Base-by-base conservation (phyloP, 352 stramenopile species). In the Phytopythium mirpurense region DNA sequence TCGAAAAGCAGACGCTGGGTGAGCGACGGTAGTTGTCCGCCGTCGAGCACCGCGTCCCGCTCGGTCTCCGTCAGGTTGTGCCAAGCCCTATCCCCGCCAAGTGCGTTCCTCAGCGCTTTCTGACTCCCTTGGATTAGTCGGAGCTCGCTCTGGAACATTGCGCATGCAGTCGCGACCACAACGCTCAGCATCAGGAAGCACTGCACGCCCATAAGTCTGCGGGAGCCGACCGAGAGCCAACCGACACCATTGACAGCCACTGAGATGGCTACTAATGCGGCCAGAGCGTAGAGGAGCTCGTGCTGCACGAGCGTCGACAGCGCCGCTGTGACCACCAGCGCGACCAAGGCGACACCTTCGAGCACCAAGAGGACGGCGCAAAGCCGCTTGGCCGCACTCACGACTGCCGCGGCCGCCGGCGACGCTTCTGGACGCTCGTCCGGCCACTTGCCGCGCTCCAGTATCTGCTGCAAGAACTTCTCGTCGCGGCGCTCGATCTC, bases 1-100 rank as follows among this genome's bases (percentile, higher is more conserved):
- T 87, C 73, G 21, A 82, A 59, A 7, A 78, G 45, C 42, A 85
- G 82, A 11, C 73, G 62, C 12, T 85, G 73, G 23, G 67, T 67
- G 8, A 87, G 59, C 10, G 73, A 83, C 2, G 71, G 67, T 19
- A 44, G 26, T 1, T 44, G 36, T 0, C 65, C 71, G 42, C 71
- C 73, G 37, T 85, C 81, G 14, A 87, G 51, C 18, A 85, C 57
- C 9, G 57, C 29, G 0, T 36, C 54, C 8, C 73, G 47, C 15
- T 57, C 55, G 3, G 56, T 36, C 29, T 68, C 61, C 0, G 54
- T 69, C 10, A 82, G 62, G 0, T 36, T 32, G 16, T 59, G 26
- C 4, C 35, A 15, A n/a, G 11, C 14, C 40, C 56, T 1, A 43
- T 45, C 23, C 47, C 51, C 19, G 18, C 3, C 26, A 63, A 55